phyloP scores from a whole-genome alignment of 805 yeast species.

The Barnettozyma sucrosica region DNA sequence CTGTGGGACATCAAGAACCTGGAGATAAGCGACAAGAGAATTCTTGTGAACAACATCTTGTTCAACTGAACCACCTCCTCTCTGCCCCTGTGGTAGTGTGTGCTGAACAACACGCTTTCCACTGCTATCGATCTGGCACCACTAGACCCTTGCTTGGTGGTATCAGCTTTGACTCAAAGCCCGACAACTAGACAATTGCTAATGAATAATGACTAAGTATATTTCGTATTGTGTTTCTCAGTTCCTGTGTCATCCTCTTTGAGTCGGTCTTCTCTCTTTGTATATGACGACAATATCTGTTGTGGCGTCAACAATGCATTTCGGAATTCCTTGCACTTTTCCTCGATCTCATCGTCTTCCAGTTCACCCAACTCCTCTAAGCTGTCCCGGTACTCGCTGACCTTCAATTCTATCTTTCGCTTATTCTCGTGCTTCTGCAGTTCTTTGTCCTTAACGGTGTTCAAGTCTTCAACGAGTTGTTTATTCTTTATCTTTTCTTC shows the following conservation, averaged over 20 bases:
- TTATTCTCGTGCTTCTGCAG: slow-evolving; percentile 18
- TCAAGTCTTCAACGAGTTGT: slow-evolving; percentile 4
- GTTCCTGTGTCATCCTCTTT: slow-evolving; percentile 4
- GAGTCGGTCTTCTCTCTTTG: slow-evolving; percentile 11
- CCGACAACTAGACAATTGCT: slow-evolving; percentile 2
- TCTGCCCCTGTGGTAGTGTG: neutral
- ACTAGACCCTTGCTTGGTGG: neutral
- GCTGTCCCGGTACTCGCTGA: slow-evolving; percentile 45
- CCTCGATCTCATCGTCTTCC: slow-evolving; percentile 33
- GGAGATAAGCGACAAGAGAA: slow-evolving; percentile 16
- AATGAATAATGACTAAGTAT: slow-evolving; percentile 3
- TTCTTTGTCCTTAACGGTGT: slow-evolving; percentile 15
- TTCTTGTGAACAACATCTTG: slow-evolving; percentile 22
- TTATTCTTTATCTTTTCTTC: slow-evolving; percentile 7
- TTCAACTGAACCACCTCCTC: neutral
- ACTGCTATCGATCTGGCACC: neutral
- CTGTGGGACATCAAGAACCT: slow-evolving; percentile 24
- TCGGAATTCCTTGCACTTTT: slow-evolving; percentile 27
- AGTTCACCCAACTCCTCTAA: slow-evolving; percentile 42
- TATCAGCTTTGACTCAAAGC: neutral
- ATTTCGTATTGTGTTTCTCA: slow-evolving; percentile 1
- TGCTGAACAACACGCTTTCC: neutral
- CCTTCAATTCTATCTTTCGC: slow-evolving; percentile 29
- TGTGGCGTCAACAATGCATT: slow-evolving; percentile 13
- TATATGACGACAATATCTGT: slow-evolving; percentile 10